A percentile compares a stretch with the other conserved stretches of the same genome.
Evolutionary conservation across 305 asterid species (phyloP).

Genomic region (Fraxinus greggii): DNA sequence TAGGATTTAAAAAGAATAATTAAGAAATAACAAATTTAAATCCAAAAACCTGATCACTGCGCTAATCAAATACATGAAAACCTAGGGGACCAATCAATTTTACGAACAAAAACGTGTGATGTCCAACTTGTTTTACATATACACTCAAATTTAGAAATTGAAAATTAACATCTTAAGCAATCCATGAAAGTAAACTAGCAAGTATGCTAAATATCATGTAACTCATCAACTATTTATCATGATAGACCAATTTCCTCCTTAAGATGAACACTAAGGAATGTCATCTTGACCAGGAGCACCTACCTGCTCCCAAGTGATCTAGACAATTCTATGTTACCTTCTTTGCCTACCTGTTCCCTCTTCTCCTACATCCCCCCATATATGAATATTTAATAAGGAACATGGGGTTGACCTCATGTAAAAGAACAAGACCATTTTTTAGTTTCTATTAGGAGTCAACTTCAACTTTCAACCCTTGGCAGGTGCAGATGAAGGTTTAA

Average conservation of each 20-base stretch:
- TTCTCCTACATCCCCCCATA: not conserved
- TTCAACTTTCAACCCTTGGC: not conserved
- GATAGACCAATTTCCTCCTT: not conserved
- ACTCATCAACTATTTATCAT: not conserved
- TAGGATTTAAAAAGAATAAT: not conserved
- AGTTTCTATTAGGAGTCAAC: not conserved
- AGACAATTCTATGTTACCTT: not conserved
- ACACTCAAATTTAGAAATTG: not conserved
- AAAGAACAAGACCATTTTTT: not conserved
- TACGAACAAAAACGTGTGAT: not conserved
- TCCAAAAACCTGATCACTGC: not conserved
- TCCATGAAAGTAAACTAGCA: not conserved
- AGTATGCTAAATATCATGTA: not conserved
- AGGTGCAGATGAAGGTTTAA: conserved; percentile 4
- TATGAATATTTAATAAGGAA: not conserved
- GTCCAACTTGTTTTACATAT: not conserved
- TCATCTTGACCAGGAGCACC: not conserved
- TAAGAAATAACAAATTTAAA: not conserved
- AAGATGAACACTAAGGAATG: not conserved
- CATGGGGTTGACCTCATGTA: not conserved
- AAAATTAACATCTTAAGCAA: not conserved
- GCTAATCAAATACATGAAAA: conserved; percentile 2
- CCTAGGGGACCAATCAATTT: not conserved
- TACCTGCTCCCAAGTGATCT: not conserved
- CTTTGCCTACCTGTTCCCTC: not conserved